These are phyloP conservation scores for Solanum hybrid DNA, from an alignment of 305 asterid genomes.

Conservation along the genomic window DNA sequence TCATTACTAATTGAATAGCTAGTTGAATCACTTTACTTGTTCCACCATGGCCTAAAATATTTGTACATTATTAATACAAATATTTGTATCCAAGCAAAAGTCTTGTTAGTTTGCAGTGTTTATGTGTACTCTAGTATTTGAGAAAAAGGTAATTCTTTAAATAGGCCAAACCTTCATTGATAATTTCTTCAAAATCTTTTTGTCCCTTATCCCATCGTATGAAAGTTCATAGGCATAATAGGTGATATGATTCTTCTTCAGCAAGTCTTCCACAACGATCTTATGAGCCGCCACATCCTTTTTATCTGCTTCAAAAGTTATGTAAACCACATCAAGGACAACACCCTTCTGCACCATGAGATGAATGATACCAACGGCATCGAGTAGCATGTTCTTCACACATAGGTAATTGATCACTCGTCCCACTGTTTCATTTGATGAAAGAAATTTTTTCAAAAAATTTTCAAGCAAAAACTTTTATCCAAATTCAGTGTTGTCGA, in stretches of 20 bases:
- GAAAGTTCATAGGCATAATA: constrained; percentile 68
- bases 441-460: constrained; percentile 41
- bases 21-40: neutral
- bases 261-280: constrained; percentile 73
- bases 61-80: neutral
- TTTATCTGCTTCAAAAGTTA: constrained; percentile 70
- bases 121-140: neutral
- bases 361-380: constrained; percentile 56
- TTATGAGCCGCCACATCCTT: constrained; percentile 76
- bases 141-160: constrained; percentile 8
- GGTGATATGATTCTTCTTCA: constrained; percentile 62
- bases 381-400: constrained; percentile 47
- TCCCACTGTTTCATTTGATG: constrained; percentile 56
- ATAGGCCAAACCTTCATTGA: constrained; percentile 6
- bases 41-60: neutral
- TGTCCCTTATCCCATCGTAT: constrained; percentile 66
- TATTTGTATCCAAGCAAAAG: neutral
- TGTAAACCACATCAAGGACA: constrained; percentile 63
- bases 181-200: constrained; percentile 45
- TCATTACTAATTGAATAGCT: neutral
- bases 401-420: constrained; percentile 78
- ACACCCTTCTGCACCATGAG: constrained; percentile 69
- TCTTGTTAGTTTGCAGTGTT: neutral
- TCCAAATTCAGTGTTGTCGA: constrained; percentile 52
- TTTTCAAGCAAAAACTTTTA: constrained; percentile 41